Base-by-base conservation (phyloP, 1,284 basidiomycete species). In the Tilletia indica region DNA sequence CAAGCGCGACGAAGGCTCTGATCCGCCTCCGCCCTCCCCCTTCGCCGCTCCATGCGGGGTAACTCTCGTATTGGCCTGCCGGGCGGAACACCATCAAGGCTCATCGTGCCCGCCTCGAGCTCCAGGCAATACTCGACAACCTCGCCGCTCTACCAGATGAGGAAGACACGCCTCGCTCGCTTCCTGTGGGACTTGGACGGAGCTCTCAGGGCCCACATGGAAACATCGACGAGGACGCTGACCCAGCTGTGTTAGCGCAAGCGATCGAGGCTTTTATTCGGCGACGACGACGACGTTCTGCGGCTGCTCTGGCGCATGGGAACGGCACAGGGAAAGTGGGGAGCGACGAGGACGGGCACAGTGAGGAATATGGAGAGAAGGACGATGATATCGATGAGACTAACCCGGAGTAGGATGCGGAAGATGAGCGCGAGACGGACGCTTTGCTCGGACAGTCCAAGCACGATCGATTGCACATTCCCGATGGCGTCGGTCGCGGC, bases 11-110 rank as follows among this genome's bases (percentile, higher is more conserved):
- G 45, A 68, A 1, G 38, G 45, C 31, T 42, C 69, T 8, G 74
- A 73, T n/a, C 76, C 38, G 36, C 34, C 73, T 3, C 47, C 73
- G 0, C 73, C 80, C 16, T 79, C 81, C 21, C 79, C 82, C 3
- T 85, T 81, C 67, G 72, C 78, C n/a, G 82, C 83, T 2, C 73
- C 78, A 11, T 72, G 84, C 63, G 83, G 83, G 39, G 78, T 78
- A 71, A 83, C 81, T 25, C 68, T 85, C 54, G 64, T 85, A 54
- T 77, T 85, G 5, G 83, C 83, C 14, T 83, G 82, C 68, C 78
- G 83, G n/a, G n/a, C n/a, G n/a, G 3, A 85, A 85, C 58, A 75
- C 80, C 36, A 78, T 83, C 72, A 83, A 83, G 64, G 83, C 84
- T 11, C 79, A 81, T 71, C 75, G 79, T 61, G 83, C 83, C 0